Evolutionary conservation across 805 yeast genomes (phyloP), one percentile per base, ranked within the genome.

Genomic region (Ogataea methylovora): DNA sequence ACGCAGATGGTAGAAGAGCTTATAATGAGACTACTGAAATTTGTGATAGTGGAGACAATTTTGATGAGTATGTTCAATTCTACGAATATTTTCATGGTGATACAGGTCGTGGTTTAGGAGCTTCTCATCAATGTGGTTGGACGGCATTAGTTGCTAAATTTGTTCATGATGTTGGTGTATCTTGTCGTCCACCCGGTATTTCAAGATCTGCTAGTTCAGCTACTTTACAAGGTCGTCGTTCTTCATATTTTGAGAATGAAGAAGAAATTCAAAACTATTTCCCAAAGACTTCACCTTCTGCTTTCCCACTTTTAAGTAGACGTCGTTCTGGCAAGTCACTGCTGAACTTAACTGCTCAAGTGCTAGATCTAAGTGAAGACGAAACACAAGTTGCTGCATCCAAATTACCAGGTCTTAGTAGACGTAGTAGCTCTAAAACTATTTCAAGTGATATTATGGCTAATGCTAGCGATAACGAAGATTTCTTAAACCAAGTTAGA

Each of bases 51-150:
- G 94, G 84, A 54, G 78, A 75, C 34, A 54, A 73, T 53, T 88
- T 85, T 65, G 73, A 72, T 48, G 94, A 86, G 40, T 71, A 73
- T 43, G 72, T 84, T 28, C 79, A 83, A 42, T 87, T 84, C 54
- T 83, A 75, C 54, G 97, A 87, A 63, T 87, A 81, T 55, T 87
- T 87, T 54, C 94, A 87, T 50, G 95, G 94, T 45, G 97, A 87
- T 54, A 82, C 92, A 2, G 97, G 97, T 26, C 73, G 95, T 45
- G 97, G 96, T 5, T 61, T 87, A 37, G 97, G 97, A 23, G 86
- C 95, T 2, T 78, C 87, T 34, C 95, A 88, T 63, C 97, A 87
- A 62, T 81, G 87, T 67, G 97, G 97, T 10, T 87, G 97, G 97
- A 87, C 96, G 1, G 88, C 94, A 0, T 68, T 88, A 30, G 92